These are phyloP conservation scores for Leccinum fallax DNA, from an alignment of 1,284 basidiomycete genomes.

Conservation along the genomic window DNA sequence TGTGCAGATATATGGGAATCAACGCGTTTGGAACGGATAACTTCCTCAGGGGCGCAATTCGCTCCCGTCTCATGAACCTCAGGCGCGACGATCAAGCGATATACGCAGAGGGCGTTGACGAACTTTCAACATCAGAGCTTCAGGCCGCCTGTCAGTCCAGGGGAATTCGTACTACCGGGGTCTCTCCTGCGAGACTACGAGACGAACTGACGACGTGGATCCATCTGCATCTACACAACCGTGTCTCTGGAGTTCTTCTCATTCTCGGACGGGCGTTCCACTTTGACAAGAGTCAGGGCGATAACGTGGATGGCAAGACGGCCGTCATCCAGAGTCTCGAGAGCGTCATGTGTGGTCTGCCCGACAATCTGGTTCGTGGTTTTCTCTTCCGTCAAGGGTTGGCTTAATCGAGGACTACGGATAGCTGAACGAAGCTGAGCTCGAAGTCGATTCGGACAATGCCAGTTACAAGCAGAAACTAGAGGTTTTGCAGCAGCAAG, in stretches of 20 bases:
- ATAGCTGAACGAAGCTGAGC: slow-evolving; percentile 94
- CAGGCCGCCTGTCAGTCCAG: slow-evolving; percentile 93
- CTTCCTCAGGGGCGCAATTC: slow-evolving; percentile 94
- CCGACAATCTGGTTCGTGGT: slow-evolving; percentile 85
- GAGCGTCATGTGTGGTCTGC: slow-evolving; percentile 89
- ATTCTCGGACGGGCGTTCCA: slow-evolving; percentile 94
- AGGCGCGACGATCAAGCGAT: slow-evolving; percentile 95
- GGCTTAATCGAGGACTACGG: neutral
- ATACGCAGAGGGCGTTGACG: slow-evolving; percentile 86
- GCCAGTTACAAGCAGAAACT: slow-evolving; percentile 98
- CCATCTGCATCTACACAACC: slow-evolving; percentile 83
- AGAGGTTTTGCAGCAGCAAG: slow-evolving; percentile 96
- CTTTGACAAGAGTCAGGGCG: slow-evolving; percentile 79
- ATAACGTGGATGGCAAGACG: slow-evolving; percentile 76
- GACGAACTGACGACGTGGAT: slow-evolving; percentile 96
- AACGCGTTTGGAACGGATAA: slow-evolving; percentile 99
- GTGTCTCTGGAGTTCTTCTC: slow-evolving; percentile 92
- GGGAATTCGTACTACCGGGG: slow-evolving; percentile 87
- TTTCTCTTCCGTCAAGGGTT: neutral
- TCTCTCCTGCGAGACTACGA: slow-evolving; percentile 81
- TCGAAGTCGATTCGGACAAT: slow-evolving; percentile 92
- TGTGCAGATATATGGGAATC: slow-evolving; percentile 97
- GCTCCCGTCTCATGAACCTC: slow-evolving; percentile 81
- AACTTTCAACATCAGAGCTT: slow-evolving; percentile 88
- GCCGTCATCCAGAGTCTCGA: slow-evolving; percentile 83